Base-by-base conservation (phyloP, 2,329 filamentous ascomycete genomes). In the Plenodomus tracheiphilus region DNA sequence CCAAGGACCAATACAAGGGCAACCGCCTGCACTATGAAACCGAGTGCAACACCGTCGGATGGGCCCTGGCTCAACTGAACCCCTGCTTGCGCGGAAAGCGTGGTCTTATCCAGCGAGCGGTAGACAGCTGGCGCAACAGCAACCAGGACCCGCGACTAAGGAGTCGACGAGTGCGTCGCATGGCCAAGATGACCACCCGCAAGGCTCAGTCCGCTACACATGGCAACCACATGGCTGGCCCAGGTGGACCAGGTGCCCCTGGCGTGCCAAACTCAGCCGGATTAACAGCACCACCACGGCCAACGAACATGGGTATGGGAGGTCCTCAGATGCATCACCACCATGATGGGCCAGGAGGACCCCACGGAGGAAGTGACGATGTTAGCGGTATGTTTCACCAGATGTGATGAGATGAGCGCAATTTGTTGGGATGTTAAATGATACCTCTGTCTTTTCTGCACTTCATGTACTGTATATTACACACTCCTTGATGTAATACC, bases 21-120 rank as follows among this genome's bases (percentile, higher is more conserved):
- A 99, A 99, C 72, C 87, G 94, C 15, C 78, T 97, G 60, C 89
- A 94, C 61, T 99, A 99, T 74, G 94, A 99, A 78, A 97, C 91
- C 15, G 94, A 99, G 76, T 99, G 94, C 81, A 99, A 99, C 76
- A 91, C 91, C 0, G 94, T 99, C n/a, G 94, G 94, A n/a, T 99
- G 94, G 94, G 93, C 93, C 11, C 77, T 99, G 59, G 94, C 94
- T 2, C 88, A 97, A 68, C 78, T 99, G 45, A 99, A 99, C 72
- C 87, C 91, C 7, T 88, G 89, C 49, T 81, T 97, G 51, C 85
- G 93, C 56, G 93, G 93, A 61, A 97, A 97, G 80, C 85, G 94
- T 62, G 94, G 94, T 7, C 81, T 99, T 51, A 99, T 99, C 61
- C 94, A 99, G 77, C 84, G 94, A 58, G 94, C 94, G 2, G 94